Conservation (phyloP, 2,329 filamentous ascomycete genomes). For the Chrysosporium keratinophilum region DNA sequence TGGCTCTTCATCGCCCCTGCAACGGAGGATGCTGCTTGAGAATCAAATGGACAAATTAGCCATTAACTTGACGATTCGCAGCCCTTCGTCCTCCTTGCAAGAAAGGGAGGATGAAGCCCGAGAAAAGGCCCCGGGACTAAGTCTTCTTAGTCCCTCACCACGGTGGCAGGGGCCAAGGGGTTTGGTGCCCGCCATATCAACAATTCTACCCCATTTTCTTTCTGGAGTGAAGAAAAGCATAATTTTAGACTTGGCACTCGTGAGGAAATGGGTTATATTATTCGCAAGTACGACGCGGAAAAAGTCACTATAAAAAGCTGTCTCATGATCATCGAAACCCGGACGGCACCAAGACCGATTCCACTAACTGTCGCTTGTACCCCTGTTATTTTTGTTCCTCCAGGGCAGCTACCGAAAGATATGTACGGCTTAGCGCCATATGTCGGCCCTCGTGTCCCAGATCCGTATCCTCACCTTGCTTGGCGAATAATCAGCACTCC, state of each 20-base stretch:
- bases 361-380: neutral
- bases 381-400: neutral
- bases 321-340: neutral
- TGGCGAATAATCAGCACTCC: too few species aligned
- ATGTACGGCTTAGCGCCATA: neutral
- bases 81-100: too few species aligned
- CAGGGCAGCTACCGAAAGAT: neutral
- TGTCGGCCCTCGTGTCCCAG: too few species aligned
- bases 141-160: too few species aligned
- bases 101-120: too few species aligned
- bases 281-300: neutral
- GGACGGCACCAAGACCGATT: neutral
- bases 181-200: neutral
- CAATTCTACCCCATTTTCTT: neutral
- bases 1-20: too few species aligned
- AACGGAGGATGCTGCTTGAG: too few species aligned
- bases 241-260: neutral
- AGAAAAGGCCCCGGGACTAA: too few species aligned
- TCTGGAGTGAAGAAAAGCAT: neutral
- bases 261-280: neutral
- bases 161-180: too few species aligned
- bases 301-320: neutral
- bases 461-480: too few species aligned
- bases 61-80: too few species aligned
- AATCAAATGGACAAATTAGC: too few species aligned